These are phyloP conservation scores for Hemileccinum rubropunctum DNA, from an alignment of 768 basidiomycete species.

Conservation along the genomic window DNA sequence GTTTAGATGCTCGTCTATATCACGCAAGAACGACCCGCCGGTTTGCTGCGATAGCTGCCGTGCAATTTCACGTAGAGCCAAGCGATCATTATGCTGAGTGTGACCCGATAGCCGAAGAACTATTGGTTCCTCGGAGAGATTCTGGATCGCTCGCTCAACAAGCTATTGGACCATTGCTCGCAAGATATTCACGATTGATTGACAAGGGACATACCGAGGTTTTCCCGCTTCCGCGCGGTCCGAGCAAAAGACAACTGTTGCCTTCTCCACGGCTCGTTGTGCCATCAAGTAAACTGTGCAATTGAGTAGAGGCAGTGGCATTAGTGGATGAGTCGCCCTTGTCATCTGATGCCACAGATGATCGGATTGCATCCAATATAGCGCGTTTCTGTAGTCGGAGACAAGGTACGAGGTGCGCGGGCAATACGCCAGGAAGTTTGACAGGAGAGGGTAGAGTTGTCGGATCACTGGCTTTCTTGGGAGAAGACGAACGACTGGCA, in stretches of 20 bases:
- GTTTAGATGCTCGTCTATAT: slow-evolving; percentile 28
- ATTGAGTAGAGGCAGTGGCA: slow-evolving; percentile 49
- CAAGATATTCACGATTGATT: slow-evolving; percentile 1
- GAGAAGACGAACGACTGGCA: neutral
- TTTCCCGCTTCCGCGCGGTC: slow-evolving; percentile 86
- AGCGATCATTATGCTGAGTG: slow-evolving; percentile 78
- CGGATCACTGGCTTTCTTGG: slow-evolving; percentile 11
- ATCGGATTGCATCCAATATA: slow-evolving; percentile 46
- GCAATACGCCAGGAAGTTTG: slow-evolving; percentile 32
- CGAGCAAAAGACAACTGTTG: slow-evolving; percentile 87
- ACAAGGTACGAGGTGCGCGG: slow-evolving; percentile 42
- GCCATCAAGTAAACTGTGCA: slow-evolving; percentile 65
- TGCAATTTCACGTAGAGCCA: slow-evolving; percentile 92
- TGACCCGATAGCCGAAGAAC: slow-evolving; percentile 83
- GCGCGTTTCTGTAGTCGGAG: slow-evolving; percentile 58
- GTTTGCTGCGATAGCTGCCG: slow-evolving; percentile 79
- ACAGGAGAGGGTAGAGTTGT: slow-evolving; percentile 9
- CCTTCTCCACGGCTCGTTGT: slow-evolving; percentile 83
- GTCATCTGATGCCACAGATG: slow-evolving; percentile 23
- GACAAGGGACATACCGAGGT: slow-evolving; percentile 48
- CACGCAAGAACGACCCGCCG: slow-evolving; percentile 51
- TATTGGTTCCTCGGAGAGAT: slow-evolving; percentile 53
- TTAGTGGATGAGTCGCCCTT: slow-evolving; percentile 45
- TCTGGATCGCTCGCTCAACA: slow-evolving; percentile 53
- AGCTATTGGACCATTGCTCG: slow-evolving; percentile 40